phyloP scores from a whole-genome alignment of 1,284 basidiomycete genomes.

The Peniophora sp. region DNA sequence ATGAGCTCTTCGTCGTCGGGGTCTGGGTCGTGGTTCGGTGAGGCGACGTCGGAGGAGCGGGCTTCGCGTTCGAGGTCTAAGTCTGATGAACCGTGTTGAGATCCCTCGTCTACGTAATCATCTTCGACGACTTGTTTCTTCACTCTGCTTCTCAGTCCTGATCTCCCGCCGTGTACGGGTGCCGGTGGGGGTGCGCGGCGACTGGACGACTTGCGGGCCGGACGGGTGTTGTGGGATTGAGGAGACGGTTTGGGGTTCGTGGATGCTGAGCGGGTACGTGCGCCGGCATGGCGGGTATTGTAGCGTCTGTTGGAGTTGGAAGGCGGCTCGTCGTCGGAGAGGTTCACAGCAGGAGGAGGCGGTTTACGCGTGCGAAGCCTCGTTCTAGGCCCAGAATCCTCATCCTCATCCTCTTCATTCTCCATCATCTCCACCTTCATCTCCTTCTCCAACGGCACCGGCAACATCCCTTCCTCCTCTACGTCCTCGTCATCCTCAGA shows the following conservation, averaged over 20 bases:
- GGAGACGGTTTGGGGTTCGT: slow-evolving; percentile 21
- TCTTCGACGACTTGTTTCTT: slow-evolving; percentile 37
- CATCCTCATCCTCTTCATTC: slow-evolving; percentile 29
- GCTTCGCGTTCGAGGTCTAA: slow-evolving; percentile 49
- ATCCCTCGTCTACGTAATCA: slow-evolving; percentile 36
- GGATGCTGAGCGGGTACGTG: slow-evolving; percentile 15
- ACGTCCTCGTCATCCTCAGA: slow-evolving; percentile 34
- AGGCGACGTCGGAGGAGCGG: slow-evolving; percentile 28
- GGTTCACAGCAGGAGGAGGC: slow-evolving; percentile 31
- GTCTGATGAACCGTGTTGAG: slow-evolving; percentile 45
- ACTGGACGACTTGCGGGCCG: slow-evolving; percentile 8
- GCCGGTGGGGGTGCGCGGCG: slow-evolving; percentile 8
- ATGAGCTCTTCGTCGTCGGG: slow-evolving; percentile 36
- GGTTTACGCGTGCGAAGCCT: slow-evolving; percentile 13
- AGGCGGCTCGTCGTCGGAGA: slow-evolving; percentile 35
- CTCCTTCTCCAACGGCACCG: slow-evolving; percentile 14
- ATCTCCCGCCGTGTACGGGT: slow-evolving; percentile 8
- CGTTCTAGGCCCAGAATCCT: slow-evolving; percentile 17
- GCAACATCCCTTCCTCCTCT: slow-evolving; percentile 25
- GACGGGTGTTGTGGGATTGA: slow-evolving; percentile 14
- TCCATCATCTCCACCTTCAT: slow-evolving; percentile 17
- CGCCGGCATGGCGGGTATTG: neutral
- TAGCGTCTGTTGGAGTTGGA: neutral
- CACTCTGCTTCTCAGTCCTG: slow-evolving; percentile 14
- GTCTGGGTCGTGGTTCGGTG: slow-evolving; percentile 25